Conservation (phyloP, 2,329 filamentous ascomycete genomes). For the Colletotrichum sublineola region DNA sequence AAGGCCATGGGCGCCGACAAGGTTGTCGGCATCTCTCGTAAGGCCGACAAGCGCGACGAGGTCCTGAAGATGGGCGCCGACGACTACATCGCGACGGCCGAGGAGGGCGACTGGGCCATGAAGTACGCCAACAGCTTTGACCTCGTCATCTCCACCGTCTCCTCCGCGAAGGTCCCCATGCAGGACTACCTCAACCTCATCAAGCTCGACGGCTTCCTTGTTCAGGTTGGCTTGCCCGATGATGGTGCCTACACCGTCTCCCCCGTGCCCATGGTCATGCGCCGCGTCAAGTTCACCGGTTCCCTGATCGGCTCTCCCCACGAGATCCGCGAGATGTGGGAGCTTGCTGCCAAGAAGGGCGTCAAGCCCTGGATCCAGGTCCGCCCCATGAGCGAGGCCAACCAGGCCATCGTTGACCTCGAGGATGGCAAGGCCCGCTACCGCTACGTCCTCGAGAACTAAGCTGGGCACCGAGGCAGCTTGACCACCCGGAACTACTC, state of each 20-base stretch:
- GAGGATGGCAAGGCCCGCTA: constrained; percentile 65
- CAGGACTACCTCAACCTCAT: constrained; percentile 71
- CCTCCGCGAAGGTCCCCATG: constrained; percentile 59
- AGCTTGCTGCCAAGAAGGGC: constrained; percentile 68
- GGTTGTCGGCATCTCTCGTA: constrained; percentile 71
- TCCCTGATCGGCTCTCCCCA: constrained; percentile 61
- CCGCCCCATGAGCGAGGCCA: constrained; percentile 67
- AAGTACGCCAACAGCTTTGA: constrained; percentile 66
- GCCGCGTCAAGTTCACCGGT: constrained; percentile 65
- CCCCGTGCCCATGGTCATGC: constrained; percentile 68
- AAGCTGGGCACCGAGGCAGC: constrained; percentile 39
- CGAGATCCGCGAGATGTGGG: constrained; percentile 71
- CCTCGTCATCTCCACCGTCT: constrained; percentile 71
- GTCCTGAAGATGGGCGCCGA: constrained; percentile 70
- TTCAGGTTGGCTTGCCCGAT: constrained; percentile 73
- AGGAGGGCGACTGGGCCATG: constrained; percentile 67
- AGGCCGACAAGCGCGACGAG: constrained; percentile 65
- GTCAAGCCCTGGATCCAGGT: constrained; percentile 70
- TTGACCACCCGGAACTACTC: not conserved
- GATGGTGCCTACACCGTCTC: constrained; percentile 52
- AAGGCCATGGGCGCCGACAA: constrained; percentile 75
- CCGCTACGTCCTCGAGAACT: constrained; percentile 61
- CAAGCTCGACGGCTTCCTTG: constrained; percentile 66
- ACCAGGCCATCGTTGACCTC: constrained; percentile 67
- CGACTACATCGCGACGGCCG: constrained; percentile 58